These are phyloP conservation scores for Eucalyptus leucophloia DNA, from an alignment of 345 rosid genomes.

Conservation along the genomic window DNA sequence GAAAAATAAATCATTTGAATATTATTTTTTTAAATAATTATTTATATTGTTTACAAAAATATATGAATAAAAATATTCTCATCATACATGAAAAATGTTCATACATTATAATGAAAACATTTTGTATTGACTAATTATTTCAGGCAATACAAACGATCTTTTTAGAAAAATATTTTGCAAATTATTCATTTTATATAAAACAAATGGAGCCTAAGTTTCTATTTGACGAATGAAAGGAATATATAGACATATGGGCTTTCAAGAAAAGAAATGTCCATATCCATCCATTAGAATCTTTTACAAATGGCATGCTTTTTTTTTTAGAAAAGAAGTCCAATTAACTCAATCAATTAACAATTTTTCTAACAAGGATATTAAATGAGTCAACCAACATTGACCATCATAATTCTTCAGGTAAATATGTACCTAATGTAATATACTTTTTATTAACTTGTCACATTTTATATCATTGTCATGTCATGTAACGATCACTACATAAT, in stretches of 20 bases:
- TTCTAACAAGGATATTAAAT: neutral
- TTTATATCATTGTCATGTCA: neutral
- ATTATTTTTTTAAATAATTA: too few species aligned
- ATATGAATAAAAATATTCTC: too few species aligned
- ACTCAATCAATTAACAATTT: neutral
- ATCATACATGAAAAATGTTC: too few species aligned
- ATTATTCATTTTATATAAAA: neutral
- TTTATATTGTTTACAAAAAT: too few species aligned
- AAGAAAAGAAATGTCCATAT: neutral
- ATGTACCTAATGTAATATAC: neutral
- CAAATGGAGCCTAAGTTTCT: neutral
- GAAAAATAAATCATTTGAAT: too few species aligned
- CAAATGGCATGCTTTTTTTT: neutral
- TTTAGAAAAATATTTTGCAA: neutral
- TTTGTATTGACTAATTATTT: neutral
- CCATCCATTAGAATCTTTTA: neutral
- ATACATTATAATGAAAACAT: too few species aligned
- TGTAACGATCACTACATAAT: neutral
- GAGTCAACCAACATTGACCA: neutral
- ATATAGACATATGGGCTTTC: neutral
- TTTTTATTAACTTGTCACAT: neutral
- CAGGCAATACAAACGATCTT: neutral
- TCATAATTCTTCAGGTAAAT: neutral
- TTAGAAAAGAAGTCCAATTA: neutral
- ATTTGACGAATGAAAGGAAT: neutral